phyloP scores from a whole-genome alignment of 768 basidiomycete genomes.

The Panellus pusillus region DNA sequence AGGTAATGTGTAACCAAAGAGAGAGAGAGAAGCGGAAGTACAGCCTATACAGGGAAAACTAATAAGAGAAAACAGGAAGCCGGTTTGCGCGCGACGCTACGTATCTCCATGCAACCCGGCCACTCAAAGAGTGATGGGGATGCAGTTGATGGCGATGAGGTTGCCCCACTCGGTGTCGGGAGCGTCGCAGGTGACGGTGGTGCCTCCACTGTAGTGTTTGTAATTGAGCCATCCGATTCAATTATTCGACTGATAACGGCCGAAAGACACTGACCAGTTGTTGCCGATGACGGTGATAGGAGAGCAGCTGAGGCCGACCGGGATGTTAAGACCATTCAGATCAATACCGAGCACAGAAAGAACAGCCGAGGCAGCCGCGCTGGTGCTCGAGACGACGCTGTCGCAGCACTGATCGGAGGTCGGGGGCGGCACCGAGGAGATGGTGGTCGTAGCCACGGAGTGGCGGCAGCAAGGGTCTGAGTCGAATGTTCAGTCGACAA shows the following conservation, averaged over 20 bases:
- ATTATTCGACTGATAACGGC: background rate
- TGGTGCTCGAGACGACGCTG: background rate
- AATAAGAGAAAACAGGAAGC: no score
- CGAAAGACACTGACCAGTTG: background rate
- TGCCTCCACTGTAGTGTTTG: background rate
- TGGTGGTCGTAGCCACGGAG: background rate
- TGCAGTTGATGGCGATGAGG: slow-evolving; percentile 8
- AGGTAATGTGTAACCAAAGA: no score
- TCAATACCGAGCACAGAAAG: slow-evolving; percentile 11
- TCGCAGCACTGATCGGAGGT: background rate
- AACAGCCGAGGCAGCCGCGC: background rate
- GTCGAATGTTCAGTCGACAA: no score
- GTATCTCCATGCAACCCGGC: no score
- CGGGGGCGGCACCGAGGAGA: background rate
- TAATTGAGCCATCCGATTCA: background rate
- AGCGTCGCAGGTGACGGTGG: slow-evolving; percentile 2
- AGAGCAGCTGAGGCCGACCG: slow-evolving; percentile 3
- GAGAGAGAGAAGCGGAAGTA: no score
- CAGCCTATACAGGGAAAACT: no score
- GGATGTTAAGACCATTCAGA: background rate
- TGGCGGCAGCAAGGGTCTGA: slow-evolving; percentile 7
- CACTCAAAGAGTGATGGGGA: background rate
- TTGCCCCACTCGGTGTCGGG: background rate
- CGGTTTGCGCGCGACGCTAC: no score
- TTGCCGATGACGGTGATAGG: slow-evolving; percentile 11